Evolutionary conservation across 768 basidiomycete genomes (phyloP).

Genomic region (Rhizopogon sp.): DNA sequence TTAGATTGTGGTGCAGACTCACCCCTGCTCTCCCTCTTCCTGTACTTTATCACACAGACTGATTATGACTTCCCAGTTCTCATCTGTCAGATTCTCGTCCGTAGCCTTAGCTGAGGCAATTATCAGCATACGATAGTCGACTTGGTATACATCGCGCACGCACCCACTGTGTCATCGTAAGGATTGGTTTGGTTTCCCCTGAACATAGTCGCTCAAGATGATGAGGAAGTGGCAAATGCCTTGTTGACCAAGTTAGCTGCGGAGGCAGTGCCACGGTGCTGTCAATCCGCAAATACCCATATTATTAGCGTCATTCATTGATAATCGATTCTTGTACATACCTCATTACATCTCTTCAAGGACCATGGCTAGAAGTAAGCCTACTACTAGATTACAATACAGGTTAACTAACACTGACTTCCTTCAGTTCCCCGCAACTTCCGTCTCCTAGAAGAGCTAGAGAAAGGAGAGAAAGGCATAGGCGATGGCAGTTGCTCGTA

Average conservation of each 20-base stretch:
- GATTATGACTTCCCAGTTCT: slow-evolving; percentile 94
- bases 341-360: slow-evolving; percentile 5
- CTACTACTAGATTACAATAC: slow-evolving; percentile 1
- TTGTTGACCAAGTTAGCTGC: slow-evolving; percentile 12
- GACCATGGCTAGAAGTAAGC: slow-evolving; percentile 50
- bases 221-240: slow-evolving; percentile 2
- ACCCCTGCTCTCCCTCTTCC: slow-evolving; percentile 88
- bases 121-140: slow-evolving; percentile 1
- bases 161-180: slow-evolving; percentile 91
- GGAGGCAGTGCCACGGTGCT: slow-evolving; percentile 25
- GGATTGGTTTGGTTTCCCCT: slow-evolving; percentile 61
- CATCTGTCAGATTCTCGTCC: slow-evolving; percentile 92
- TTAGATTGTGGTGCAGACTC: slow-evolving; percentile 17
- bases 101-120: slow-evolving; percentile 76
- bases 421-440: slow-evolving; percentile 92
- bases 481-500: slow-evolving; percentile 98
- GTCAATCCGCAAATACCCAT: slow-evolving; percentile 1
- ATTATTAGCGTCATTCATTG: neutral
- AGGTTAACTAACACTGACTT: slow-evolving; percentile 4
- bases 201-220: slow-evolving; percentile 49
- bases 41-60: slow-evolving; percentile 95
- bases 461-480: slow-evolving; percentile 99
- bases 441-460: slow-evolving; percentile 94
- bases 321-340: no score
- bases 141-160: slow-evolving; percentile 27